A percentile compares a stretch with the other conserved stretches of the same genome.
Evolutionary conservation across 2,329 filamentous ascomycete species (phyloP).

Genomic region (Hymenoscyphus occultus): DNA sequence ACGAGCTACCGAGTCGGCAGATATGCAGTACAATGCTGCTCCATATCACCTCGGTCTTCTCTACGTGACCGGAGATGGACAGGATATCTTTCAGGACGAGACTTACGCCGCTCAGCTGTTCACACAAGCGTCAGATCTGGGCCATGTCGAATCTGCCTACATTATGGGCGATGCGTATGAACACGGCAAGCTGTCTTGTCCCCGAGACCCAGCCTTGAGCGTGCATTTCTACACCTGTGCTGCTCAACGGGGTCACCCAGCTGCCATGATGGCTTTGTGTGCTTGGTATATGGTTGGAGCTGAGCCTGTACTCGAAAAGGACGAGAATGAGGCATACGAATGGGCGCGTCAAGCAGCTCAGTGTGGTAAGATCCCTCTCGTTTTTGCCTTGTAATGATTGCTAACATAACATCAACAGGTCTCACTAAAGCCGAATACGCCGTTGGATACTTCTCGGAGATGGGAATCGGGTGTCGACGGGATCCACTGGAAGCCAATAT

Average conservation of each 20-base stretch:
- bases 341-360: constrained; percentile 89
- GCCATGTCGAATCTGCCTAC: constrained; percentile 81
- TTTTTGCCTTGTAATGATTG: neutral
- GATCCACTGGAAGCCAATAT: constrained; percentile 97
- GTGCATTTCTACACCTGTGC: constrained; percentile 97
- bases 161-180: constrained; percentile 96
- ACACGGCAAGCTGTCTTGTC: constrained; percentile 82
- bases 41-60: constrained; percentile 87
- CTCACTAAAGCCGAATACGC: constrained; percentile 77
- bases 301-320: constrained; percentile 86
- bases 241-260: constrained; percentile 76
- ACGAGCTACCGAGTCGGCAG: constrained; percentile 83
- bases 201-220: constrained; percentile 84
- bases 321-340: constrained; percentile 93
- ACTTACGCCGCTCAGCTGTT: constrained; percentile 90
- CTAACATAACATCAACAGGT: constrained; percentile 24
- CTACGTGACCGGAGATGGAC: constrained; percentile 90
- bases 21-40: constrained; percentile 86
- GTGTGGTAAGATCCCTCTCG: constrained; percentile 57
- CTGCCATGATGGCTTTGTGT: constrained; percentile 96
- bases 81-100: constrained; percentile 89
- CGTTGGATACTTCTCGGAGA: constrained; percentile 95
- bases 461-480: constrained; percentile 92
- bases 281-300: constrained; percentile 98
- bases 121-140: constrained; percentile 89